Base-by-base conservation (phyloP, 176 grass and related monocot genomes). In the Oryza punctata region DNA sequence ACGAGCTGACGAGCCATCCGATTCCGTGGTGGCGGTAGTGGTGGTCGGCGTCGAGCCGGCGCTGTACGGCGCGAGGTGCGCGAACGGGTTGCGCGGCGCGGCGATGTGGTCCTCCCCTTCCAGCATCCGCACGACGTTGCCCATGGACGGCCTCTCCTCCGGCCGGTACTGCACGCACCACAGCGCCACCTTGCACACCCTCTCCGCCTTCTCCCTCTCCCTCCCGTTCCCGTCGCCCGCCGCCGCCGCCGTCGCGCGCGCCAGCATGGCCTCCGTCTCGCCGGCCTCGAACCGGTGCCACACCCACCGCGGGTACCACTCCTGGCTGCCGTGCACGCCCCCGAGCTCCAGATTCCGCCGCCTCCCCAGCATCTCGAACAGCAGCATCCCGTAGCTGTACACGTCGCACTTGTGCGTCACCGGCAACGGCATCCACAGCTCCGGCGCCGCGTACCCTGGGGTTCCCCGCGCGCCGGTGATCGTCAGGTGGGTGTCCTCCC, bases 131-230 rank as follows among this genome's bases (percentile, higher is more conserved):
- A 93, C 84, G 3, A 97, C 94, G 52, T 33, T 87, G 54, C 89
- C 84, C 89, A 91, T 97, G 25, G 61, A 72, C 35, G 91, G 91
- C 40, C 91, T 74, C 12, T 85, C 89, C 29, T 97, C 89, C 13
- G 91, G 67, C 63, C 67, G 21, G 75, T 89, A 87, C 89, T 96
- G 94, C 25, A 96, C 89, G 72, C 94, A 91, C 91, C 88, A 97
- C 63, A 97, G 44, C 27, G 88, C 94, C 33, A 97, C 86, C 68
- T 83, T 85, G 79, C 91, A 96, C 80, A 86, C 40, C 30, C 94
- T 85, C 24, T 91, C 77, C 7, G 81, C 91, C 69, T 69, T 80
- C 76, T 91, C 90, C 46, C 46, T 87, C 14, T 89, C 66, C 33
- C 43, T 76, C 65, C 7, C 11, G 6, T 78, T 32, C 32, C 32